A percentile compares a stretch with the other conserved stretches of the same genome.
Evolutionary conservation across 352 stramenopile genomes (phyloP).

Genomic region (Pythium myriotylum): DNA sequence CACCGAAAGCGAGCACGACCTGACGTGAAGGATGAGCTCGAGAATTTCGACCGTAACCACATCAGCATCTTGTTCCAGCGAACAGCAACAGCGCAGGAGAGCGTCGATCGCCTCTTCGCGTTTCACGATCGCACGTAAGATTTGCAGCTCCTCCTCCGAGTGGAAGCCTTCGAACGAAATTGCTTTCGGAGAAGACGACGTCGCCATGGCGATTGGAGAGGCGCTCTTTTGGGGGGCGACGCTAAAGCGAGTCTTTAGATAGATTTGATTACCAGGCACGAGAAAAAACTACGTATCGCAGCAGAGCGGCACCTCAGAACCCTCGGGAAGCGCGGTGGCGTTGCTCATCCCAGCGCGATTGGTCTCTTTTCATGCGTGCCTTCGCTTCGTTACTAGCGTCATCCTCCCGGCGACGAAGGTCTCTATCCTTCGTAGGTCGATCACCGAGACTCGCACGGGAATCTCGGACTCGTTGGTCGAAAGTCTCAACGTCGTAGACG

Average conservation of each 20-base stretch:
- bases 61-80: slow-evolving; percentile 43
- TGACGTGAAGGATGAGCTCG: slow-evolving; percentile 50
- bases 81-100: slow-evolving; percentile 48
- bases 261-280: slow-evolving; percentile 1
- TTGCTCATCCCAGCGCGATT: slow-evolving; percentile 1
- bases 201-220: background rate
- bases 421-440: too few species aligned
- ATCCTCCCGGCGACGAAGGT: background rate
- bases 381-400: background rate
- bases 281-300: too few species aligned
- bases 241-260: background rate
- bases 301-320: background rate
- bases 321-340: background rate
- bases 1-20: slow-evolving; percentile 46
- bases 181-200: slow-evolving; percentile 19
- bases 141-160: slow-evolving; percentile 60
- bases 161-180: slow-evolving; percentile 61
- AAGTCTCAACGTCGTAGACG: background rate
- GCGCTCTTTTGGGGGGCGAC: background rate
- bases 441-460: too few species aligned
- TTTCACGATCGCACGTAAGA: slow-evolving; percentile 66
- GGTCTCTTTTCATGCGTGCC: background rate
- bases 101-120: slow-evolving; percentile 60
- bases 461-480: too few species aligned
- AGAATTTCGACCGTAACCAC: slow-evolving; percentile 41